Evolutionary conservation across 202 grass and related monocot genomes (phyloP), one percentile per base, ranked within the genome.

Genomic region (Saccharum hybrid): DNA sequence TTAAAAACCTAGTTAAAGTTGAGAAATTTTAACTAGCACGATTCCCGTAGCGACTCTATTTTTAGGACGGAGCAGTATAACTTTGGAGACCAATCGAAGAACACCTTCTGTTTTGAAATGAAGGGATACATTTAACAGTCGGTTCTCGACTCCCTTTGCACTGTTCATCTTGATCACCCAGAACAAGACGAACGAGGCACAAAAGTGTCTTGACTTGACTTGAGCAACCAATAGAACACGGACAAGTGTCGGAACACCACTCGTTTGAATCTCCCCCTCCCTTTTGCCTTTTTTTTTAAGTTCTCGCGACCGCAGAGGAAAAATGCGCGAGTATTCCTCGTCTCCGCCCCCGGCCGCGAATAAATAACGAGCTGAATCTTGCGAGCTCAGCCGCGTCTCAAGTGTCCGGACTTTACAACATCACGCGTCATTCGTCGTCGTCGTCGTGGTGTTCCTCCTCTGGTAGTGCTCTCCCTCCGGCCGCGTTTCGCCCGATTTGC

Each of bases 281-380:
- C 3, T 7, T 19, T 3, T 0, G 0, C 2, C 0, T 16, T 28
- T 10, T 9, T 63, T 37, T 36, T 36, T 2, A 6, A 3, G 56
- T 26, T 26, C 10, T 61, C 34, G 2, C 34, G 0, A 19, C 16
- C 8, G 8, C 5, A 4, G 11, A 75, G 71, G 81, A 75, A 54
- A 83, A 83, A 4, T 21, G 71, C 81, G 57, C 61, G 81, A 83
- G 71, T 28, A 13, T 83, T 83, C 81, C 69, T 48, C 1, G 3
- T n/a, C n/a, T n/a, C n/a, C 8, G 6, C 3, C 7, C 0, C 11
- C 16, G 33, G 6, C n/a, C 6, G 21, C 8, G 14, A 49, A 34
- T 66, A 66, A 78, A 66, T 30, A 23, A 23, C n/a, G n/a, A n/a
- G n/a, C n/a, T n/a, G n/a, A n/a, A n/a, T n/a, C n/a, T n/a, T n/a